Conservation (phyloP, 495 filamentous ascomycete genomes). For the Glarea lozoyensis region DNA sequence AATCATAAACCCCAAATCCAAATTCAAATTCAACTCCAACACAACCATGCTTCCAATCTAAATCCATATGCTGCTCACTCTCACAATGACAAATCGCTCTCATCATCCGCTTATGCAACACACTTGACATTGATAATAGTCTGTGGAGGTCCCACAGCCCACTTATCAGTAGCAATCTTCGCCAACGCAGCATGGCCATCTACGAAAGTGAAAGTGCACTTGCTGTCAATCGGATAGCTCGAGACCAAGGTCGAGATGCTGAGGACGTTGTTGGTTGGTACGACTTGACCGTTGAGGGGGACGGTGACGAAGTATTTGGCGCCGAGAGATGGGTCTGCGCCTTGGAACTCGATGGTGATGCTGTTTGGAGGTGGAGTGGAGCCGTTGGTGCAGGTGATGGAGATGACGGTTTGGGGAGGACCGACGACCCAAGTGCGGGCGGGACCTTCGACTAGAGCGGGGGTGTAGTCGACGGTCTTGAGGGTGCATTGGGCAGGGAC, state of each 20-base stretch:
- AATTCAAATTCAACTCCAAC: no score
- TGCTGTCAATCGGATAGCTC: constrained; percentile 1
- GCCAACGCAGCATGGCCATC: constrained; percentile 6
- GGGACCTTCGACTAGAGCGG: constrained; percentile 11
- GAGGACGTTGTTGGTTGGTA: constrained; percentile 8
- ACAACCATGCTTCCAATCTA: no score
- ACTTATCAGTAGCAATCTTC: constrained; percentile 5
- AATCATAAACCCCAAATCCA: no score
- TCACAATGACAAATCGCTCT: no score
- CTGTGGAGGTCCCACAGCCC: constrained; percentile 18
- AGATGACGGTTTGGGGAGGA: constrained; percentile 14
- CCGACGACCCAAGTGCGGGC: constrained; percentile 11
- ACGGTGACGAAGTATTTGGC: constrained; percentile 9
- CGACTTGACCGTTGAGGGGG: constrained; percentile 7
- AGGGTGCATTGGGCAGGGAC: constrained; percentile 9
- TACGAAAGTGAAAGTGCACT: constrained; percentile 9
- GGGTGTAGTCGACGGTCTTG: constrained; percentile 12
- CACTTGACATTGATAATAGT: constrained; percentile 9
- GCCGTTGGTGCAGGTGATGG: constrained; percentile 6
- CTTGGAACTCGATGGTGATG: constrained; percentile 16
- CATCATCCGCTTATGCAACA: background rate
- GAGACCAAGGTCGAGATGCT: constrained; percentile 13
- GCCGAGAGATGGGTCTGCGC: constrained; percentile 9
- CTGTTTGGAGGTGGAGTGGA: background rate
- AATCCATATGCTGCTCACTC: no score